These are phyloP conservation scores for Sclerotinia minor DNA, from an alignment of 2,329 filamentous ascomycete species.

Conservation along the genomic window DNA sequence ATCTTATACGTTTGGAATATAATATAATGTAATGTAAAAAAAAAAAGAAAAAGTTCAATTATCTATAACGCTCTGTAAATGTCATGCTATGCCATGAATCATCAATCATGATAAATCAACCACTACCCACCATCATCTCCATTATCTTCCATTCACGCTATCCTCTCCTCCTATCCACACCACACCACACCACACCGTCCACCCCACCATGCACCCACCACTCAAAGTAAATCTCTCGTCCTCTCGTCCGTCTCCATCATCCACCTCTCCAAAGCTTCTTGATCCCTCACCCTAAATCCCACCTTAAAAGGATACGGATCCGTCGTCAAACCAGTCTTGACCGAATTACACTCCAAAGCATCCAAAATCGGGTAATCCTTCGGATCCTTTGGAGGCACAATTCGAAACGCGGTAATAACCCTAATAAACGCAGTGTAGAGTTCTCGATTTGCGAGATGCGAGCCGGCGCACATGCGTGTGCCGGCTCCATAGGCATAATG, in stretches of 20 bases:
- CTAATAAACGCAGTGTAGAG: slow-evolving; percentile 61
- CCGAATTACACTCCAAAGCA: slow-evolving; percentile 56
- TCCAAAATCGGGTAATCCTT: slow-evolving; percentile 56
- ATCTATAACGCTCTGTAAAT: too few relatives aligned
- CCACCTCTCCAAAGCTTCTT: slow-evolving; percentile 51
- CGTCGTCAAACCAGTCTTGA: slow-evolving; percentile 58
- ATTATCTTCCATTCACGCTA: too few relatives aligned
- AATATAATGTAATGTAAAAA: too few relatives aligned
- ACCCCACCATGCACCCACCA: not conserved
- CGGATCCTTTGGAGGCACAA: slow-evolving; percentile 49
- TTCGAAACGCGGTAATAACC: slow-evolving; percentile 58
- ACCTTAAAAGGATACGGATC: slow-evolving; percentile 65
- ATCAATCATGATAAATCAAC: too few relatives aligned
- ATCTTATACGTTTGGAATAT: too few relatives aligned
- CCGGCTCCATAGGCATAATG: slow-evolving; percentile 65
- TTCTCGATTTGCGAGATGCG: slow-evolving; percentile 63
- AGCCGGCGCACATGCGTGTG: slow-evolving; percentile 63
- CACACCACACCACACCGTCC: not conserved
- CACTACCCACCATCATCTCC: too few relatives aligned
- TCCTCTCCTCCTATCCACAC: not conserved
- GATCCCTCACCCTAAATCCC: slow-evolving; percentile 52
- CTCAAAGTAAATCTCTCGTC: slow-evolving; percentile 29
- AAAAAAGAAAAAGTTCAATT: too few relatives aligned
- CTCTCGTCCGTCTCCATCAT: slow-evolving; percentile 47
- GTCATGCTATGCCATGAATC: too few relatives aligned